phyloP scores from a whole-genome alignment of 495 filamentous ascomycete genomes.

The Stereocaulon alpinum region DNA sequence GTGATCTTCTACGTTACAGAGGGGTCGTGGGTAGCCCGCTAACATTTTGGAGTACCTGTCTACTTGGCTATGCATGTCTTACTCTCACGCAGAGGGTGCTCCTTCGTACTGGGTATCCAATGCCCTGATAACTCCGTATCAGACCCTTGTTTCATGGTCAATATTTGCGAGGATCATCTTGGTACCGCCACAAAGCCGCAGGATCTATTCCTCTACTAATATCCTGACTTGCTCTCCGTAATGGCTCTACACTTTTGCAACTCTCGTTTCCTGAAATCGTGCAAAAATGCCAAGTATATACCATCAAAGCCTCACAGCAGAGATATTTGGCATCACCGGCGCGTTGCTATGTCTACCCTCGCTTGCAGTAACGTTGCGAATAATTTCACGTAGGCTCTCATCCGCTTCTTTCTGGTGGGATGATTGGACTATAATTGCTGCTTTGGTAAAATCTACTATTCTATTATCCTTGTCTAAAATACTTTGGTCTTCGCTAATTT shows the following conservation, averaged over 20 bases:
- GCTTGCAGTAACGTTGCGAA: conserved; percentile 25
- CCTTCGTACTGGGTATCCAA: too few species aligned
- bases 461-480: neutral
- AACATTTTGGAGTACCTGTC: too few species aligned
- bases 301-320: conserved; percentile 3
- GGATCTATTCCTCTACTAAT: too few species aligned
- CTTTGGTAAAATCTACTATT: conserved; percentile 18
- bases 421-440: conserved; percentile 28
- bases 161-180: too few species aligned
- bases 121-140: too few species aligned
- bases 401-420: conserved; percentile 31
- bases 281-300: neutral
- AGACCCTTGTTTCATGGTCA: too few species aligned
- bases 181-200: too few species aligned
- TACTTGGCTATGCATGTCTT: too few species aligned
- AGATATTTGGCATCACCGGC: conserved; percentile 4
- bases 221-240: too few species aligned
- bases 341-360: conserved; percentile 26
- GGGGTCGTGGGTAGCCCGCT: too few species aligned
- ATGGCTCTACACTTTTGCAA: neutral
- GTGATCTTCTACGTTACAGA: too few species aligned
- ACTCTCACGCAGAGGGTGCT: too few species aligned
- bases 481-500: neutral
- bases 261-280: neutral
- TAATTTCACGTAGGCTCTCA: conserved; percentile 24